These are phyloP conservation scores for Coccinonectria pachysandricola DNA, from an alignment of 2,329 filamentous ascomycete species.

Conservation along the genomic window DNA sequence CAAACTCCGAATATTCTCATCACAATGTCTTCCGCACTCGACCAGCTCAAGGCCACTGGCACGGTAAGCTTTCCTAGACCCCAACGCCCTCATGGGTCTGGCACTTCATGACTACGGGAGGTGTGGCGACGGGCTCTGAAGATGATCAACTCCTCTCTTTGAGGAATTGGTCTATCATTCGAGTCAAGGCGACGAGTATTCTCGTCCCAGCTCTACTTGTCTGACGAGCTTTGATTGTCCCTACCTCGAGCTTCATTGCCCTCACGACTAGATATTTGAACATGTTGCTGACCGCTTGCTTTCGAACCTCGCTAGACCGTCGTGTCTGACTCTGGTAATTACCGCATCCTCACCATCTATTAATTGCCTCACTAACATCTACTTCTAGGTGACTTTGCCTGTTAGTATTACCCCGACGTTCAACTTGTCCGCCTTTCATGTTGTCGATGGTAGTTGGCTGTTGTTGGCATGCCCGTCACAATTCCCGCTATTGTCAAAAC, in stretches of 20 bases:
- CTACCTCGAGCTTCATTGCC: background rate
- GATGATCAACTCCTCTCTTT: too few species aligned
- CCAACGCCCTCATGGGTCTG: constrained; percentile 22
- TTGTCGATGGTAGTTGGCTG: too few species aligned
- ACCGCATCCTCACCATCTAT: constrained; percentile 16
- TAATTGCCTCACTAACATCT: constrained; percentile 19
- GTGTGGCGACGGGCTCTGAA: too few species aligned
- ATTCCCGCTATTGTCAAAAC: constrained; percentile 5
- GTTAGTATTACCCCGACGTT: constrained; percentile 40
- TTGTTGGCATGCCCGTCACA: constrained; percentile 1
- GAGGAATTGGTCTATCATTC: too few species aligned
- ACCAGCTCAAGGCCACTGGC: constrained; percentile 94
- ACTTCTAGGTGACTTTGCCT: constrained; percentile 60
- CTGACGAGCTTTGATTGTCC: too few species aligned
- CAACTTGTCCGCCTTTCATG: constrained; percentile 4
- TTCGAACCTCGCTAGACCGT: constrained; percentile 59
- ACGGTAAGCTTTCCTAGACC: constrained; percentile 58
- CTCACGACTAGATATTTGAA: constrained; percentile 2
- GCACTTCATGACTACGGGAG: constrained; percentile 6
- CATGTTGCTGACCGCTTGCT: constrained; percentile 15
- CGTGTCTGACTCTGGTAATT: constrained; percentile 89
- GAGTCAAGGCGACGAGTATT: constrained; percentile 2
- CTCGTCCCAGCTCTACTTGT: too few species aligned
- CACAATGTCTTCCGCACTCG: constrained; percentile 76
- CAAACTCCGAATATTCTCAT: constrained; percentile 6